phyloP scores from a whole-genome alignment of 2,329 filamentous ascomycete genomes.

The Herpotrichia juniperi region DNA sequence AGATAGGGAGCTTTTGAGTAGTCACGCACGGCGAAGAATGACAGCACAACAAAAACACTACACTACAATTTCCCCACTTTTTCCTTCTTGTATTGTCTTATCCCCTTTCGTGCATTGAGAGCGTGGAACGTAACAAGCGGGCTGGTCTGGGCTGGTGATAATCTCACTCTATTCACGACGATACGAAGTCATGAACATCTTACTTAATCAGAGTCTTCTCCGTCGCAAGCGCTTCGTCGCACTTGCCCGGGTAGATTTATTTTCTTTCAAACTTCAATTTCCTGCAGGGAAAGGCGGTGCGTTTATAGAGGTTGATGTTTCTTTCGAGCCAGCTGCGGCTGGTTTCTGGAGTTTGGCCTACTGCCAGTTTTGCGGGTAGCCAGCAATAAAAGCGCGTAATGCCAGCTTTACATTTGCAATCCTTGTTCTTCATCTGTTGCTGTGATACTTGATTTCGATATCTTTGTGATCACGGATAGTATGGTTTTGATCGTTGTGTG shows the following conservation, averaged over 20 bases:
- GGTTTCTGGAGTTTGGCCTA: neutral
- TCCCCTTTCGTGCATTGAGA: constrained; percentile 26
- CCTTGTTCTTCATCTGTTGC: too few species aligned
- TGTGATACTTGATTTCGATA: too few species aligned
- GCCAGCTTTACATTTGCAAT: neutral
- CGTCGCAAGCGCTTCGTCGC: too few species aligned
- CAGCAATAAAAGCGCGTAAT: neutral
- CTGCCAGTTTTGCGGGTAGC: neutral
- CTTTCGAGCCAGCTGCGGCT: neutral
- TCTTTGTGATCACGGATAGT: too few species aligned
- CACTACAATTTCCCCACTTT: neutral
- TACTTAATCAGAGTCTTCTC: constrained; percentile 16
- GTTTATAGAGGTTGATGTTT: neutral
- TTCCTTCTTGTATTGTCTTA: constrained; percentile 36
- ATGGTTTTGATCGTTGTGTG: too few species aligned
- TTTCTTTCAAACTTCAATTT: constrained; percentile 1
- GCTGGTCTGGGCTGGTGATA: neutral
- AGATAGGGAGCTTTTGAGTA: constrained; percentile 3
- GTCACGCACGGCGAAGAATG: neutral
- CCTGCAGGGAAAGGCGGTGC: neutral
- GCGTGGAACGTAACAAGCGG: constrained; percentile 19
- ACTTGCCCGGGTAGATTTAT: too few species aligned
- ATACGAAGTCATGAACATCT: constrained; percentile 43
- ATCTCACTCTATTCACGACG: constrained; percentile 33
- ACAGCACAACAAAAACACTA: neutral